Evolutionary conservation across 306 rosid genomes (phyloP).

Genomic region (Malus fusca): DNA sequence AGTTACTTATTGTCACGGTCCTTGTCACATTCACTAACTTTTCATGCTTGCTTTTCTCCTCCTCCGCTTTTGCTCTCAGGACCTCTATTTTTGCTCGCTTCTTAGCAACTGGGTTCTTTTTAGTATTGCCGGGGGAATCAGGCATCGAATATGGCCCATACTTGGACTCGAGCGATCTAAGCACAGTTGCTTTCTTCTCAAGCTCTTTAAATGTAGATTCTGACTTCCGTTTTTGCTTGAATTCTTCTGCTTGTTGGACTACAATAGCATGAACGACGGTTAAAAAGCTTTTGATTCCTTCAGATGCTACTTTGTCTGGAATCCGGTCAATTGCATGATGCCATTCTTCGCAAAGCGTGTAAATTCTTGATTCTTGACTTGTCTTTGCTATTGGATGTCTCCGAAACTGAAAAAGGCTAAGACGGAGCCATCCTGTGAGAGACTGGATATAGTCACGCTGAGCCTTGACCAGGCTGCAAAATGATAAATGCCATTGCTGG

Average conservation of each 20-base stretch:
- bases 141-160: constrained; percentile 56
- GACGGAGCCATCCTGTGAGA: constrained; percentile 89
- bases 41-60: constrained; percentile 76
- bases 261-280: constrained; percentile 80
- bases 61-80: constrained; percentile 64
- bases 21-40: constrained; percentile 67
- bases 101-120: constrained; percentile 50
- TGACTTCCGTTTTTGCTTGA: constrained; percentile 68
- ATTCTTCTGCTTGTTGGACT: constrained; percentile 79
- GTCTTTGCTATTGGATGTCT: constrained; percentile 48
- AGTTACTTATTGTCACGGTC: constrained; percentile 80
- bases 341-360: constrained; percentile 86
- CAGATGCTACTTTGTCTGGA: constrained; percentile 85
- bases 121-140: constrained; percentile 23
- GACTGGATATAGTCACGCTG: constrained; percentile 79
- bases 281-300: constrained; percentile 84
- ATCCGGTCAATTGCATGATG: constrained; percentile 70
- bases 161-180: constrained; percentile 67
- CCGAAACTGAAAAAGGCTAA: constrained; percentile 72
- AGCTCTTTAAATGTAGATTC: constrained; percentile 67
- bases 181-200: constrained; percentile 67
- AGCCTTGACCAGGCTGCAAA: constrained; percentile 70
- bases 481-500: constrained; percentile 90
- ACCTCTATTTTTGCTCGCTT: constrained; percentile 67
- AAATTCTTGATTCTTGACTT: constrained; percentile 64